Conservation (phyloP, 2,329 filamentous ascomycete genomes). For the Fusarium citri region DNA sequence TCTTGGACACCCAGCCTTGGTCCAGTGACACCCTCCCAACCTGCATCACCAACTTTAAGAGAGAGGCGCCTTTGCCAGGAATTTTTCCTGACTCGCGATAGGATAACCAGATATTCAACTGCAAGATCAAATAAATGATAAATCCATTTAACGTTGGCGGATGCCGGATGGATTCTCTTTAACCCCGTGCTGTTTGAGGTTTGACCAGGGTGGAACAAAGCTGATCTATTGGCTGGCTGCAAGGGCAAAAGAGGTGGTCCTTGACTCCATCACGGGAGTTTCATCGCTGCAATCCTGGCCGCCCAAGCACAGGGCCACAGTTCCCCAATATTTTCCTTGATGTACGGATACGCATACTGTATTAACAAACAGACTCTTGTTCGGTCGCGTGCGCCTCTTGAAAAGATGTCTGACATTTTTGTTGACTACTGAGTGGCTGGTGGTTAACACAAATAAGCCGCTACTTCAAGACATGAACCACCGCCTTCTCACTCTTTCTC, state of each 20-base stretch:
- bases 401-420: conserved; percentile 22
- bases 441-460: background rate
- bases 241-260: conserved; percentile 25
- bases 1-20: conserved; percentile 20
- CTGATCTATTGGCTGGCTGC: conserved; percentile 34
- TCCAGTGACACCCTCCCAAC: conserved; percentile 12
- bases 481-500: background rate
- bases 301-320: conserved; percentile 32
- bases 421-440: conserved; percentile 26
- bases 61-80: conserved; percentile 25
- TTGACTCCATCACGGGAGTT: conserved; percentile 32
- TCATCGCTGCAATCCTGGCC: conserved; percentile 32
- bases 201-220: conserved; percentile 26
- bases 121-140: background rate
- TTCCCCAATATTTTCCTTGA: background rate
- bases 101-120: background rate
- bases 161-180: conserved; percentile 1
- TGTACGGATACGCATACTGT: no score
- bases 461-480: background rate
- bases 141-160: background rate
- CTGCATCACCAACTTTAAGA: background rate
- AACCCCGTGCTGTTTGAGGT: conserved; percentile 43
- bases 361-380: background rate
- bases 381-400: conserved; percentile 23
- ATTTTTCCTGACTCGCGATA: conserved; percentile 23